These are phyloP conservation scores for Dipsacomyces acuminosporus DNA, from an alignment of 371 early-diverging fungal species.

Conservation along the genomic window DNA sequence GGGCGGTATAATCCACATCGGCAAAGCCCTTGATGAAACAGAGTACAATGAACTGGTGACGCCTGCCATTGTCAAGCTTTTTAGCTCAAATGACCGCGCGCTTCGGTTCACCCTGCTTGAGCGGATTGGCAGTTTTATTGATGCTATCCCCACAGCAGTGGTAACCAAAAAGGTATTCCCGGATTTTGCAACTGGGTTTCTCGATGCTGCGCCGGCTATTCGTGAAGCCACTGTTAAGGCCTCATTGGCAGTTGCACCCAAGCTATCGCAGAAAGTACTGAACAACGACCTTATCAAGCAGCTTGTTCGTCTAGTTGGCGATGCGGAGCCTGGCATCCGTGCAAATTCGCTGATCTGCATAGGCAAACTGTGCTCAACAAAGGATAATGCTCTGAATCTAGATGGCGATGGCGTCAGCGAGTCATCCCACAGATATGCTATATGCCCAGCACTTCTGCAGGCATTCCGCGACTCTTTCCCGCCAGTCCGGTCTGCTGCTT, in stretches of 20 bases:
- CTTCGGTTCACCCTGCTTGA: slow-evolving; percentile 84
- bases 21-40: slow-evolving; percentile 59
- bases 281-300: slow-evolving; percentile 82
- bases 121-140: slow-evolving; percentile 66
- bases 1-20: slow-evolving; percentile 78
- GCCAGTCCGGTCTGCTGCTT: slow-evolving; percentile 82
- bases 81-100: slow-evolving; percentile 82
- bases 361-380: slow-evolving; percentile 72
- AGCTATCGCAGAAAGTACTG: slow-evolving; percentile 67
- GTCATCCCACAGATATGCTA: slow-evolving; percentile 60
- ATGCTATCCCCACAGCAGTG: slow-evolving; percentile 61
- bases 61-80: slow-evolving; percentile 76
- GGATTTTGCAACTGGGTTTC: slow-evolving; percentile 81
- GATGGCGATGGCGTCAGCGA: slow-evolving; percentile 17
- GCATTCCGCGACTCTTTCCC: slow-evolving; percentile 88
- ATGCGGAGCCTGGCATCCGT: slow-evolving; percentile 91
- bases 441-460: slow-evolving; percentile 77
- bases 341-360: slow-evolving; percentile 92
- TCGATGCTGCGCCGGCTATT: slow-evolving; percentile 82
- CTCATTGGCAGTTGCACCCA: slow-evolving; percentile 62
- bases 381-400: slow-evolving; percentile 13
- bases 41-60: slow-evolving; percentile 70
- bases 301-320: slow-evolving; percentile 81
- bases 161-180: slow-evolving; percentile 84
- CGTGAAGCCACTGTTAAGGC: slow-evolving; percentile 90